Evolutionary conservation across 352 stramenopile species (phyloP), one percentile per base, ranked within the genome.

Genomic region (Phytophthora citrophthora): DNA sequence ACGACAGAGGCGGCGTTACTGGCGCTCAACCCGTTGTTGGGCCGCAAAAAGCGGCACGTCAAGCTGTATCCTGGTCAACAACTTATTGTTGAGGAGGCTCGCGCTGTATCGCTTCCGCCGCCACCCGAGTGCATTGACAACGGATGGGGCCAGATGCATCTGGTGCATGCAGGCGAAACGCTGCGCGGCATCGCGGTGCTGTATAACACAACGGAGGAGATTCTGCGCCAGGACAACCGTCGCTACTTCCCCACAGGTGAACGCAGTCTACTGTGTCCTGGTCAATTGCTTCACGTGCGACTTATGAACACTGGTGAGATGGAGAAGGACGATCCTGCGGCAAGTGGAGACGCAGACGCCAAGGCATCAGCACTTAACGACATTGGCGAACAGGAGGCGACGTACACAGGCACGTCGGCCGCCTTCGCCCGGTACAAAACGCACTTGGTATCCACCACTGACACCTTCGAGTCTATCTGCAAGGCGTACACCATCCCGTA

Each of bases 141-240:
- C 41, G 87, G 87, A 46, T 95, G 87, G 87, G 87, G 87, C 1
- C 81, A 92, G 44, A 94, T 95, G 85, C 87, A 95, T 51, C 51
- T 94, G 18, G 84, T 94, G 57, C 80, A 82, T 24, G 50, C 77
- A 0, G 84, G 82, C 36, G 87, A 95, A 59, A 81, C 83, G 55
- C 68, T 95, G 51, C 63, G 76, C n/a, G 65, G 41, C 60, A 93
- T 95, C 44, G 83, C 86, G 27, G 55, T 54, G 60, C 74, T 87
- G 34, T 95, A 94, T 76, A 94, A 95, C 68, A 93, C 86, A 41
- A 90, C 71, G 18, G 82, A 92, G 48, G 79, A 90, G 68, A 56
- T 86, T n/a, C 68, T 95, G 45, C 87, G 87, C 11, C 79, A 87
- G 45, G 86, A 93, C 67, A 95, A 95, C 55, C 87, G 87, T 27